Evolutionary conservation across 345 rosid species (phyloP).

Genomic region (Lumnitzera littorea): DNA sequence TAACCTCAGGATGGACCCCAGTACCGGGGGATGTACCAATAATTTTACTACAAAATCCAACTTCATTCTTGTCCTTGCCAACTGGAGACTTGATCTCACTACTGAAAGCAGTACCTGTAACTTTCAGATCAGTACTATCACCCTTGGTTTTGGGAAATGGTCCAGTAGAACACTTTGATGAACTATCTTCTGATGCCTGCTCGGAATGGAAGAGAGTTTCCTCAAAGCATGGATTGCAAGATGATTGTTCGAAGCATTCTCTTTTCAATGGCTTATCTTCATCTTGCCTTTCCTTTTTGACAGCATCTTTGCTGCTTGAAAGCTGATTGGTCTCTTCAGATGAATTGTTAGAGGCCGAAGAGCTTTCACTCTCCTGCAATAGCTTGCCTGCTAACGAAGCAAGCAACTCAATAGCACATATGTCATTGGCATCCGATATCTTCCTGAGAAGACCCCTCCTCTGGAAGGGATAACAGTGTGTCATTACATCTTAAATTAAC

Average conservation of each 20-base stretch:
- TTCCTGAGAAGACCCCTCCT: constrained; percentile 37
- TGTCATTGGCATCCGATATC: constrained; percentile 32
- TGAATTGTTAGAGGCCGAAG: constrained; percentile 65
- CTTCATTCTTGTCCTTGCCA: constrained; percentile 15
- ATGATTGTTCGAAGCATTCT: constrained; percentile 21
- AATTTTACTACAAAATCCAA: constrained; percentile 13
- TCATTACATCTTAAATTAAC: constrained; percentile 9
- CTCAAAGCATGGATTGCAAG: constrained; percentile 15
- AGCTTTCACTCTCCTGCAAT: constrained; percentile 73
- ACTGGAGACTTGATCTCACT: constrained; percentile 16
- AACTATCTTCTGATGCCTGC: constrained; percentile 6
- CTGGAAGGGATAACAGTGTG: constrained; percentile 25
- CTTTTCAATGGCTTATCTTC: constrained; percentile 33
- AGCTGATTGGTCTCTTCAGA: constrained; percentile 44
- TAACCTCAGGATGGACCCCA: constrained; percentile 24
- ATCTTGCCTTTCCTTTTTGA: constrained; percentile 32
- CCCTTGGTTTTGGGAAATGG: constrained; percentile 14
- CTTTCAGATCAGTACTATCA: constrained; percentile 19
- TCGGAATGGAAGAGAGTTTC: constrained; percentile 16
- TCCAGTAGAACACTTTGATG: constrained; percentile 6
- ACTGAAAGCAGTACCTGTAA: constrained; percentile 18
- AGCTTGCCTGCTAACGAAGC: constrained; percentile 89
- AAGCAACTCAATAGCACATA: constrained; percentile 74
- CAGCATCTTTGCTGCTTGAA: constrained; percentile 20
- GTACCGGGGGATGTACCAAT: constrained; percentile 23